Evolutionary conservation across 2,329 filamentous ascomycete genomes (phyloP).

Genomic region (Pseudodiploospora longispora): DNA sequence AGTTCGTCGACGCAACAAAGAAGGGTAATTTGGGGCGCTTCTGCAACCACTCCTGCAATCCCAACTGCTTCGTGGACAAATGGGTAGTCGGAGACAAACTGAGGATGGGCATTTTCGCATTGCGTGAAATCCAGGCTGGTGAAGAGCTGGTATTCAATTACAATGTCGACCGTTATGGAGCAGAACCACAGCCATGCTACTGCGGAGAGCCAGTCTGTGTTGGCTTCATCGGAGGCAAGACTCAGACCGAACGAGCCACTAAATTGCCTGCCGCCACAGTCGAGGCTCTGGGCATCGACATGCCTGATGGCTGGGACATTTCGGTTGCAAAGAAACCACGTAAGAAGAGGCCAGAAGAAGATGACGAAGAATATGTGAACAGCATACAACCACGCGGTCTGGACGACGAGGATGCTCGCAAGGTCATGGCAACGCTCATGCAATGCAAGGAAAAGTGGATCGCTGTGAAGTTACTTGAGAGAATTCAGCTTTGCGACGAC

Average conservation of each 20-base stretch:
- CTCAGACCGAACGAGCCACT: slow-evolving; percentile 89
- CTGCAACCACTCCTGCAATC: slow-evolving; percentile 98
- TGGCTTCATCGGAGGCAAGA: slow-evolving; percentile 95
- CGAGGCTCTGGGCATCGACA: slow-evolving; percentile 91
- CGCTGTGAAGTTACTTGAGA: slow-evolving; percentile 83
- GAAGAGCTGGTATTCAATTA: slow-evolving; percentile 99
- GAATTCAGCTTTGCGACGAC: slow-evolving; percentile 80
- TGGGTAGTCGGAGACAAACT: slow-evolving; percentile 97
- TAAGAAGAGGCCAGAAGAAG: slow-evolving; percentile 85
- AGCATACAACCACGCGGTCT: slow-evolving; percentile 73
- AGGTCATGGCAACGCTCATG: slow-evolving; percentile 93
- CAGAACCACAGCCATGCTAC: slow-evolving; percentile 94
- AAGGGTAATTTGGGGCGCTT: slow-evolving; percentile 94
- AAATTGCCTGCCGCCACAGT: slow-evolving; percentile 85
- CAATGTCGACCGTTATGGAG: slow-evolving; percentile 96
- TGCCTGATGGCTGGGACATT: slow-evolving; percentile 86
- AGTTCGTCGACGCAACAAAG: slow-evolving; percentile 96
- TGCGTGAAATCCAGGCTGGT: slow-evolving; percentile 73
- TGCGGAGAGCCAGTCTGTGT: slow-evolving; percentile 92
- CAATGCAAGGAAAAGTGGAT: slow-evolving; percentile 99
- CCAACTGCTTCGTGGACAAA: slow-evolving; percentile 98
- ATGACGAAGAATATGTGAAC: slow-evolving; percentile 93
- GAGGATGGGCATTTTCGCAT: slow-evolving; percentile 97
- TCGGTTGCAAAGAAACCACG: slow-evolving; percentile 81
- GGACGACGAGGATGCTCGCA: slow-evolving; percentile 76